A percentile compares a stretch with the other conserved stretches of the same genome.
Evolutionary conservation across 352 stramenopile species (phyloP).

Genomic region (Globisporangium okanoganense): DNA sequence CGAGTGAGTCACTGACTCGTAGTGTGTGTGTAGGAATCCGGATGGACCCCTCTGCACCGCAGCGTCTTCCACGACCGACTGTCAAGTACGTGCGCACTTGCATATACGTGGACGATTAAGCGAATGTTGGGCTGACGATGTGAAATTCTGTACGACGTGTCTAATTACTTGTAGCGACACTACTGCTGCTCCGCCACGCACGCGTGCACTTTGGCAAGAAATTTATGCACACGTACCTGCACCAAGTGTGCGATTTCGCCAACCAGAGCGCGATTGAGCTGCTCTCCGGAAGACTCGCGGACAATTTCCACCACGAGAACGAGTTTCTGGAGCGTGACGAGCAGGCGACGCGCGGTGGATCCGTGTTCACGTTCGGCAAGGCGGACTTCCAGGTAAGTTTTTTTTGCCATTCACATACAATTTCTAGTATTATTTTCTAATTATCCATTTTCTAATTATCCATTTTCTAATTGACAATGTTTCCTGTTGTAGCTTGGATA

Average conservation of each 20-base stretch:
- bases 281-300: constrained; percentile 25
- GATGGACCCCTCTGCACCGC: constrained; percentile 76
- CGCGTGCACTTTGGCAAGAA: constrained; percentile 39
- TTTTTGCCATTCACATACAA: neutral
- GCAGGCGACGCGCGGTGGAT: constrained; percentile 22
- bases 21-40: constrained; percentile 54
- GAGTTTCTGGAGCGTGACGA: neutral
- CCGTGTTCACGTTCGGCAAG: constrained; percentile 82
- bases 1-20: constrained; percentile 10
- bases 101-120: neutral
- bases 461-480: neutral
- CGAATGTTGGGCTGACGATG: neutral
- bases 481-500: constrained; percentile 55
- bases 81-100: constrained; percentile 38
- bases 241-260: constrained; percentile 47
- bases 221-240: constrained; percentile 49
- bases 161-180: constrained; percentile 33
- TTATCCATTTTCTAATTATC: neutral
- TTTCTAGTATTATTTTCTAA: neutral
- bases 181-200: constrained; percentile 67
- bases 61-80: constrained; percentile 67
- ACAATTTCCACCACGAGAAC: constrained; percentile 14
- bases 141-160: neutral
- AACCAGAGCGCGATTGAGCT: constrained; percentile 66
- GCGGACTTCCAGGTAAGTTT: constrained; percentile 69